Base-by-base conservation (phyloP, 495 filamentous ascomycete genomes). In the Aspergillus indologenus region DNA sequence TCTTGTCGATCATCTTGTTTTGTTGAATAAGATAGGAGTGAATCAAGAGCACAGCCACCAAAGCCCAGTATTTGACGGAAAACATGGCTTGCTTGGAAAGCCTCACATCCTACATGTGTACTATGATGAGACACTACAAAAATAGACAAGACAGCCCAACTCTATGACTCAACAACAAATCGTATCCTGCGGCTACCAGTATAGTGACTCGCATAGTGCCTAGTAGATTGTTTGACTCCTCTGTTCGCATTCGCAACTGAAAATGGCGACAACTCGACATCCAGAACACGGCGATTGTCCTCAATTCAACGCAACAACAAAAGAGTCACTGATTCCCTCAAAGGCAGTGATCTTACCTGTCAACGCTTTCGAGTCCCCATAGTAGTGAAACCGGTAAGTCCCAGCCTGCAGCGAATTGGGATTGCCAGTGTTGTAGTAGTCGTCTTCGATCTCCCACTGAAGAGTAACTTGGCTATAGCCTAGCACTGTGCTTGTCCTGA, bases 371-470 rank as follows among this genome's bases (percentile, higher is more conserved):
- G 84, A 81, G 72, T 96, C 90, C 0, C 93, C 93, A 75, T 84
- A 94, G 65, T 98, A 98, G 74, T 81, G 81, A 55, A 98, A 73
- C 24, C 92, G 79, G 76, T 96, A 97, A 63, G 78, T 78, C 17
- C 91, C 93, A 45, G 73, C 70, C 62, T 75, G 69, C 19, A 83
- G 69, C 4, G 73, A 53, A 9, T 46, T 65, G n/a, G 75, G 67
- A 46, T 72, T 64, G 22, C 67, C 77, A n/a, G 71, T 61, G 40
- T 60, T 67, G 55, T 80, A 78, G 51, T 70, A 79, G 15, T 73
- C 74, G 49, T 83, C 81, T 64, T 84, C 86, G 52, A 87, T 87
- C 71, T 92, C 85, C 93, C 93, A 98, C 45, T 79, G 78, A 50
- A 96, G 76, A 9, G 78, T 83, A 26, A 90, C 94, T 70, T 93